Percentiles rank a stretch among this genome's conserved stretches.
These are phyloP conservation scores for Tricholoma sp. DNA, from an alignment of 768 basidiomycete species.

Conservation along the genomic window DNA sequence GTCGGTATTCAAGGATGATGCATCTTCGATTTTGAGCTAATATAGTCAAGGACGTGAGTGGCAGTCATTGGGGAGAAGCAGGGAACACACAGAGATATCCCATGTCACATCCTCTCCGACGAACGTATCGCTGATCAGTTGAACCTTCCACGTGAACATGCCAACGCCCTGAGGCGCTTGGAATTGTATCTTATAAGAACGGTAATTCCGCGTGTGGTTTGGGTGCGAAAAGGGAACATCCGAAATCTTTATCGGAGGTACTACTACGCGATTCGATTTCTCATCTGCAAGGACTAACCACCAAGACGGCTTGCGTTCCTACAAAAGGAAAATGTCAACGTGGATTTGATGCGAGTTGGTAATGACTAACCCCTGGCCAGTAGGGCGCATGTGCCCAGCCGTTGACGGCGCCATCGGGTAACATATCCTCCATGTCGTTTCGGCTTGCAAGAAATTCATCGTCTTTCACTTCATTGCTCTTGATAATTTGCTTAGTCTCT, in stretches of 20 bases:
- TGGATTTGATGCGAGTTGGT: neutral
- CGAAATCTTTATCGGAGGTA: conserved; percentile 77
- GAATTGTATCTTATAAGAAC: conserved; percentile 89
- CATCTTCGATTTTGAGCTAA: conserved; percentile 82
- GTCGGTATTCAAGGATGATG: conserved; percentile 48
- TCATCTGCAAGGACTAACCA: conserved; percentile 89
- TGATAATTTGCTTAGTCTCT: conserved; percentile 41
- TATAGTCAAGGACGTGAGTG: conserved; percentile 10
- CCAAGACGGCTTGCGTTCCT: conserved; percentile 90
- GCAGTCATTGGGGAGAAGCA: neutral
- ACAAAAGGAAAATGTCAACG: conserved; percentile 5
- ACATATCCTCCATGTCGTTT: conserved; percentile 57
- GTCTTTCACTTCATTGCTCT: conserved; percentile 56
- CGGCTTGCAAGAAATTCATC: conserved; percentile 63
- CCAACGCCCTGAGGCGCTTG: conserved; percentile 86
- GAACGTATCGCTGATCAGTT: conserved; percentile 83
- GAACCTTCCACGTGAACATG: conserved; percentile 83
- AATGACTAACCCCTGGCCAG: conserved; percentile 78
- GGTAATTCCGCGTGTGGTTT: conserved; percentile 52
- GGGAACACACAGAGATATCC: conserved; percentile 63
- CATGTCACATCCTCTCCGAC: conserved; percentile 71
- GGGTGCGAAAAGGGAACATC: conserved; percentile 67
- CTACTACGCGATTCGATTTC: conserved; percentile 78
- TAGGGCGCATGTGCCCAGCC: conserved; percentile 85
- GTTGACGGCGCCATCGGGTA: conserved; percentile 31